phyloP scores from a whole-genome alignment of 2,329 filamentous ascomycete genomes.

The Pyrenophora tritici-repentis region DNA sequence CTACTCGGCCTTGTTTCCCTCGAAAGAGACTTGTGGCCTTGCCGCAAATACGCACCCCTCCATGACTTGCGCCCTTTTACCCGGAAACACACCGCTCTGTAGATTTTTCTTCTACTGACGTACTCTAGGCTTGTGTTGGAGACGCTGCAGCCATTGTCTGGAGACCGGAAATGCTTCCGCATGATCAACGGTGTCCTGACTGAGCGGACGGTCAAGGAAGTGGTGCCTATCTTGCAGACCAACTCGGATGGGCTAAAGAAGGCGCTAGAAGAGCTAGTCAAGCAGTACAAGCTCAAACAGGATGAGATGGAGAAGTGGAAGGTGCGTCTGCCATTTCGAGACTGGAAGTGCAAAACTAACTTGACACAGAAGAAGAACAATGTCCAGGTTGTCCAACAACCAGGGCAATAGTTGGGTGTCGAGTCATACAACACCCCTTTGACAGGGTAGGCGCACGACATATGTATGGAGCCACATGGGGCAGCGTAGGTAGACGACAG shows the following conservation, averaged over 20 bases:
- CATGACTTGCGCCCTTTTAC: constrained; percentile 2
- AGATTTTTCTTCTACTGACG: constrained; percentile 21
- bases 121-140: constrained; percentile 82
- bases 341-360: constrained; percentile 14
- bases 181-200: constrained; percentile 98
- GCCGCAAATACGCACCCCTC: background rate
- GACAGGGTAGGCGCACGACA: constrained; percentile 19
- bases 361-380: constrained; percentile 80
- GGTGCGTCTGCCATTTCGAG: constrained; percentile 60
- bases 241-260: constrained; percentile 94
- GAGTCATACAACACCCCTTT: constrained; percentile 19
- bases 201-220: constrained; percentile 90
- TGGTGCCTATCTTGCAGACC: constrained; percentile 86
- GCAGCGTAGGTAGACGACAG: constrained; percentile 16
- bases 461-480: constrained; percentile 22
- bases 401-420: constrained; percentile 27
- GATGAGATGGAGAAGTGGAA: constrained; percentile 98
- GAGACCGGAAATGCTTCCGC: constrained; percentile 94
- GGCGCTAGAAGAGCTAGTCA: constrained; percentile 90
- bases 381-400: constrained; percentile 82
- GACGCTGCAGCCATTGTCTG: constrained; percentile 79
- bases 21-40: too few species aligned
- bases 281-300: constrained; percentile 95
- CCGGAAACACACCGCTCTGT: constrained; percentile 26
- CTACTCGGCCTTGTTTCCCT: constrained; percentile 13